These are phyloP conservation scores for Angomonas deanei DNA, from an alignment of 208 protist genomes.

Conservation along the genomic window DNA sequence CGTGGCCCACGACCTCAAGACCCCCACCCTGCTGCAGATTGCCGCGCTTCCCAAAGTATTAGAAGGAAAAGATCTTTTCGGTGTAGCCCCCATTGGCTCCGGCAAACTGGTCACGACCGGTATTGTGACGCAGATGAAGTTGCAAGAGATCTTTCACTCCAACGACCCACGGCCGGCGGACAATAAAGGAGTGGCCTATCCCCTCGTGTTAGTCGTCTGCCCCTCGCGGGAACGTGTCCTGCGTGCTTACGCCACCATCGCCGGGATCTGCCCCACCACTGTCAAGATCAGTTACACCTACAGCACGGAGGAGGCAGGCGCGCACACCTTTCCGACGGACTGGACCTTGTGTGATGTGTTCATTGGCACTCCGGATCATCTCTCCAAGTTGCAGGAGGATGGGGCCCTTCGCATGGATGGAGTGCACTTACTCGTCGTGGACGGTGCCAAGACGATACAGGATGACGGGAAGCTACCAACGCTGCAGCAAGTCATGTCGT, in stretches of 20 bases:
- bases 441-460: constrained; percentile 96
- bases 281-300: constrained; percentile 76
- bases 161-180: neutral
- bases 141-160: constrained; percentile 9
- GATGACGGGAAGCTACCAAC: constrained; percentile 53
- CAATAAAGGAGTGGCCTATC: constrained; percentile 12
- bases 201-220: constrained; percentile 93
- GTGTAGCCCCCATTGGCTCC: constrained; percentile 91
- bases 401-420: constrained; percentile 52
- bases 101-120: constrained; percentile 97
- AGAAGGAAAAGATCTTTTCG: constrained; percentile 89
- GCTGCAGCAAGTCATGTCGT: constrained; percentile 68
- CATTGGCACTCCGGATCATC: constrained; percentile 72
- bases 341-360: constrained; percentile 89
- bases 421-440: constrained; percentile 89
- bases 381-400: constrained; percentile 44
- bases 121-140: constrained; percentile 75
- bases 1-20: constrained; percentile 23
- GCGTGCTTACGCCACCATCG: constrained; percentile 93
- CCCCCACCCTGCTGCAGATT: constrained; percentile 80
- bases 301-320: constrained; percentile 71
- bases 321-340: constrained; percentile 65
- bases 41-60: constrained; percentile 77
- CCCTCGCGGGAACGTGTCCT: constrained; percentile 94
- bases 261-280: constrained; percentile 11